phyloP scores from a whole-genome alignment of 2,329 filamentous ascomycete species.

The Colletotrichum australisinense region DNA sequence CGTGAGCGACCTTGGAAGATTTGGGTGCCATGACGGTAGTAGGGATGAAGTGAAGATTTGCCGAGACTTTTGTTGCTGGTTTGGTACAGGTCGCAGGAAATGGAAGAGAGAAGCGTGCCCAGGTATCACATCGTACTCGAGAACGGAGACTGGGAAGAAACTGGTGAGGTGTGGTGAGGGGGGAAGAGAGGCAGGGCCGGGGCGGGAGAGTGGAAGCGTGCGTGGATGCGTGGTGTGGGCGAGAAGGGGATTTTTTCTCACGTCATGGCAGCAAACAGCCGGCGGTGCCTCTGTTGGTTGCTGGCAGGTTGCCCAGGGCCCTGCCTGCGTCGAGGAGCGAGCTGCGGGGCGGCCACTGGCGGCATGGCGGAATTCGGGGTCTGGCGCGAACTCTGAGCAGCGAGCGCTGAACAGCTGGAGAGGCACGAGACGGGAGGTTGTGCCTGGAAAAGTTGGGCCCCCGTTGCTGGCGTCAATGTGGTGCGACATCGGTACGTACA shows the following conservation, averaged over 20 bases:
- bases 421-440: not conserved
- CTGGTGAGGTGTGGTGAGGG: not conserved
- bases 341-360: constrained; percentile 25
- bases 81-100: constrained; percentile 57
- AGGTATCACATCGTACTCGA: constrained; percentile 31
- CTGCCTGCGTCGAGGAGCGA: constrained; percentile 16
- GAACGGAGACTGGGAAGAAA: not conserved
- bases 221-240: not conserved
- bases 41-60: not conserved
- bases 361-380: constrained; percentile 31
- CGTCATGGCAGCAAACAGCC: constrained; percentile 25
- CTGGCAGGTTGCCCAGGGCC: constrained; percentile 27
- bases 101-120: constrained; percentile 53
- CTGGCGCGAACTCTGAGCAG: not conserved
- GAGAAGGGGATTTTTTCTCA: constrained; percentile 29
- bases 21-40: constrained; percentile 57
- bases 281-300: constrained; percentile 28
- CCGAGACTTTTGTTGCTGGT: constrained; percentile 10
- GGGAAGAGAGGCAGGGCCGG: not conserved
- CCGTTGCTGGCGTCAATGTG: constrained; percentile 5
- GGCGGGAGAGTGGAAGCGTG: not conserved
- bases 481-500: constrained; percentile 20
- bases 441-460: not conserved
- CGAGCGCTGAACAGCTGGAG: not conserved
- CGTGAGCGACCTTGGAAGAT: constrained; percentile 53